Percentiles rank a stretch among this genome's conserved stretches.
Conservation (phyloP, 805 yeast species). For the Sugiyamaella smithiae region DNA sequence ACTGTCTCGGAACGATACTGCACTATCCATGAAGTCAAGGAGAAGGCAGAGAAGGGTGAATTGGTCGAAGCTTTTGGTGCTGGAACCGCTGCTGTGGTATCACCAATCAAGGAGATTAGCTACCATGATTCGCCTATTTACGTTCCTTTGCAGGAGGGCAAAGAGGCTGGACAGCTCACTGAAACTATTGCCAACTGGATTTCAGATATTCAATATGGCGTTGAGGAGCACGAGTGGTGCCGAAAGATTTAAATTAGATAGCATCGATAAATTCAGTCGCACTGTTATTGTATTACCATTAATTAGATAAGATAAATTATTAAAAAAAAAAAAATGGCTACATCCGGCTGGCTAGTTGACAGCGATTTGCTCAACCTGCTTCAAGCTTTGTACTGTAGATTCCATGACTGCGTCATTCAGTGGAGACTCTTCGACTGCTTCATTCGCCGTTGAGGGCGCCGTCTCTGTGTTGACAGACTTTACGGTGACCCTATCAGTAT, state of each 20-base stretch:
- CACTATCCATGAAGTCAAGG: conserved; percentile 76
- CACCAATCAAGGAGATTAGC: conserved; percentile 87
- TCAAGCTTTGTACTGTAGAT: no score
- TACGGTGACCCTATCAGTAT: not conserved
- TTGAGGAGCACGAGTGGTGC: conserved; percentile 52
- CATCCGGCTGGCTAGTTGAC: no score
- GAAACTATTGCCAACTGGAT: conserved; percentile 81
- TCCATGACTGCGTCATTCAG: no score
- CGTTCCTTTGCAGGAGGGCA: conserved; percentile 79
- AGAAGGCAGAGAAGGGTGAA: conserved; percentile 74
- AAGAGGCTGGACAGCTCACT: conserved; percentile 63
- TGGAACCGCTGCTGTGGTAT: conserved; percentile 96
- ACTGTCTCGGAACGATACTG: conserved; percentile 75
- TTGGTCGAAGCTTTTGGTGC: conserved; percentile 94
- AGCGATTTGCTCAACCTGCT: no score
- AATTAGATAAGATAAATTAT: not conserved
- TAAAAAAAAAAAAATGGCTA: not conserved
- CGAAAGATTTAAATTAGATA: conserved; percentile 9
- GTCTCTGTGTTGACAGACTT: not conserved
- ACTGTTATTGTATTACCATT: not conserved
- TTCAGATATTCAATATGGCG: conserved; percentile 86
- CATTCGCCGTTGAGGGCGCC: not conserved
- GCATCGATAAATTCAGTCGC: not conserved
- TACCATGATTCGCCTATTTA: conserved; percentile 68
- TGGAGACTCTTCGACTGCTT: no score